phyloP scores from a whole-genome alignment of 2,329 filamentous ascomycete species.

The Ascomycota sp. region DNA sequence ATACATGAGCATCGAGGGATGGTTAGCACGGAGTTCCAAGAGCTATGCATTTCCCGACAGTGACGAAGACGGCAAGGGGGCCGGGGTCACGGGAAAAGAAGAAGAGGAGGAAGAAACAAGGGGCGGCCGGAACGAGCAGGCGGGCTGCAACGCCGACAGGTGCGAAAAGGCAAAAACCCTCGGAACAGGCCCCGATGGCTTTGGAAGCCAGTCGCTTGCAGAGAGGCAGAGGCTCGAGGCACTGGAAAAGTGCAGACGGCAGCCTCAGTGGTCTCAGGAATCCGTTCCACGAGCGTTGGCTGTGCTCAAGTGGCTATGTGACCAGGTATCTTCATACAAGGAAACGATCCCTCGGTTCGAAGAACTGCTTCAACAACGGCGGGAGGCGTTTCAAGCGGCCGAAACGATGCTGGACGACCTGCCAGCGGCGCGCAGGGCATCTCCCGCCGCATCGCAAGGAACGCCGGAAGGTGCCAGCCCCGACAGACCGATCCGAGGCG shows the following conservation, averaged over 20 bases:
- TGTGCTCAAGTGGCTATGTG: constrained; percentile 37
- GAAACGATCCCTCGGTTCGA: constrained; percentile 50
- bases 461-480: constrained; percentile 21
- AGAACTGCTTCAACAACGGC: constrained; percentile 44
- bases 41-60: constrained; percentile 27
- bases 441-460: constrained; percentile 10
- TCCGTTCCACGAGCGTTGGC: constrained; percentile 32
- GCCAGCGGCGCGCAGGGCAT: constrained; percentile 9
- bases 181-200: not conserved
- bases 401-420: constrained; percentile 23
- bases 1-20: constrained; percentile 71
- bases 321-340: constrained; percentile 42
- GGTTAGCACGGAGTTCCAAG: constrained; percentile 59
- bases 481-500: constrained; percentile 22
- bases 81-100: not conserved
- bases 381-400: constrained; percentile 42
- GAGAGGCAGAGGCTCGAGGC: constrained; percentile 19
- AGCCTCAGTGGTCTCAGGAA: constrained; percentile 30
- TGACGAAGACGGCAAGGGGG: constrained; percentile 11
- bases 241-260: constrained; percentile 29
- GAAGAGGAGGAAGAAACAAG: not conserved
- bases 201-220: constrained; percentile 1
- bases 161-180: not conserved
- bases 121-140: not conserved
- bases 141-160: constrained; percentile 1